These are phyloP conservation scores for Bretziella fagacearum DNA, from an alignment of 2,329 filamentous ascomycete species.

Conservation along the genomic window DNA sequence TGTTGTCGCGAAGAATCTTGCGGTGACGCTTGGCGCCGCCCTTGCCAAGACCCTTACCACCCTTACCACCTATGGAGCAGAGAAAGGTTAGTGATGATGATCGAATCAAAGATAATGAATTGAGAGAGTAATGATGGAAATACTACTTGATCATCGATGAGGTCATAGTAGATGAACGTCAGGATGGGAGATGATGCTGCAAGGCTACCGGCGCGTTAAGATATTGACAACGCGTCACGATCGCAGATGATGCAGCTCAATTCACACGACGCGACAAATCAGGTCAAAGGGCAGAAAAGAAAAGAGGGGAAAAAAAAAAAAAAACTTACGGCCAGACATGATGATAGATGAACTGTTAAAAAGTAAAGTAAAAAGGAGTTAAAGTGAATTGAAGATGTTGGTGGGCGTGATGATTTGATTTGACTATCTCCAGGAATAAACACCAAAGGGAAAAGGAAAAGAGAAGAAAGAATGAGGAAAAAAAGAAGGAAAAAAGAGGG, in stretches of 20 bases:
- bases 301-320: neutral
- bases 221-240: conserved; percentile 8
- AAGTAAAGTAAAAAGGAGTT: neutral
- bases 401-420: neutral
- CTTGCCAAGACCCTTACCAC: conserved; percentile 96
- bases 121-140: neutral
- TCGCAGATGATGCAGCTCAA: neutral
- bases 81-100: conserved; percentile 5
- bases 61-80: conserved; percentile 51
- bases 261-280: neutral
- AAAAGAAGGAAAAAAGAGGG: conserved; percentile 8
- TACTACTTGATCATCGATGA: too few species aligned
- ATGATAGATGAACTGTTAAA: conserved; percentile 9
- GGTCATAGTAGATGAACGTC: neutral
- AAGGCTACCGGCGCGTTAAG: conserved; percentile 1
- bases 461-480: conserved; percentile 2
- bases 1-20: conserved; percentile 99
- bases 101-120: neutral
- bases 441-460: conserved; percentile 3
- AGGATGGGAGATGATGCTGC: neutral
- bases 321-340: conserved; percentile 17
- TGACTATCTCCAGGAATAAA: neutral
- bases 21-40: conserved; percentile 97
- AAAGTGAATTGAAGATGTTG: neutral
- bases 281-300: neutral